Conservation (phyloP, 441 rosid genomes). For the Gossypium davidsonii region DNA sequence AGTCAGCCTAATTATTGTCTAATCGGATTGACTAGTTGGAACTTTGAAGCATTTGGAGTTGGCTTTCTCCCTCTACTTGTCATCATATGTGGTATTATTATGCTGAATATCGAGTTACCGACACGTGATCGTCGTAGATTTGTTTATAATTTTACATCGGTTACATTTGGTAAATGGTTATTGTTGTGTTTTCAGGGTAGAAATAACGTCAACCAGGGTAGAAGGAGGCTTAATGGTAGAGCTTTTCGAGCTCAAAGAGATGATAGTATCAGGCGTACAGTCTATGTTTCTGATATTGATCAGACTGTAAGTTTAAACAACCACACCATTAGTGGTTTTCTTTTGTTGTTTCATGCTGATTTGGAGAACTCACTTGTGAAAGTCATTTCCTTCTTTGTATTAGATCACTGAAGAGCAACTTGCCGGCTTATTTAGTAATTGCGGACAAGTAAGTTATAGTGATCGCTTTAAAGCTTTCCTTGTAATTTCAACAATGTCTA, state of each 20-base stretch:
- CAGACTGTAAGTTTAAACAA: slow-evolving; percentile 44
- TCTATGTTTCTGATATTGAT: slow-evolving; percentile 69
- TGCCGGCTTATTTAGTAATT: slow-evolving; percentile 50
- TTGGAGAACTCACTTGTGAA: not conserved
- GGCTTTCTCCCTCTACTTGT: not conserved
- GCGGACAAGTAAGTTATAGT: slow-evolving; percentile 56
- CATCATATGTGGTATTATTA: not conserved
- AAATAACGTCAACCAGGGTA: slow-evolving; percentile 44
- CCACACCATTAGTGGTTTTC: not conserved
- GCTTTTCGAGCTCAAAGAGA: slow-evolving; percentile 51
- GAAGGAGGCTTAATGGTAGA: slow-evolving; percentile 51
- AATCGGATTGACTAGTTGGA: not conserved
- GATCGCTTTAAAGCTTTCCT: not conserved
- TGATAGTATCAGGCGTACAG: slow-evolving; percentile 57
- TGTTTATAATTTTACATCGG: slow-evolving; percentile 1
- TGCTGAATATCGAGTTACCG: not conserved
- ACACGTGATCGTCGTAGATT: not conserved
- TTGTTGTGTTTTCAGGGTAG: slow-evolving; percentile 32
- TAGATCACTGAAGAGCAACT: slow-evolving; percentile 69
- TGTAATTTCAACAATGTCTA: not conserved
- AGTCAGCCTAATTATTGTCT: slow-evolving; percentile 1
- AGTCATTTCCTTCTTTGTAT: slow-evolving; percentile 8
- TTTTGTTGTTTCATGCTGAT: slow-evolving; percentile 11
- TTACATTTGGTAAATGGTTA: slow-evolving; percentile 13
- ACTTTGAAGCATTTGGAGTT: not conserved